Percentiles rank a stretch among this genome's conserved stretches.
phyloP scores from a whole-genome alignment of 495 filamentous ascomycete genomes.

The Hypoxylon perforatum region DNA sequence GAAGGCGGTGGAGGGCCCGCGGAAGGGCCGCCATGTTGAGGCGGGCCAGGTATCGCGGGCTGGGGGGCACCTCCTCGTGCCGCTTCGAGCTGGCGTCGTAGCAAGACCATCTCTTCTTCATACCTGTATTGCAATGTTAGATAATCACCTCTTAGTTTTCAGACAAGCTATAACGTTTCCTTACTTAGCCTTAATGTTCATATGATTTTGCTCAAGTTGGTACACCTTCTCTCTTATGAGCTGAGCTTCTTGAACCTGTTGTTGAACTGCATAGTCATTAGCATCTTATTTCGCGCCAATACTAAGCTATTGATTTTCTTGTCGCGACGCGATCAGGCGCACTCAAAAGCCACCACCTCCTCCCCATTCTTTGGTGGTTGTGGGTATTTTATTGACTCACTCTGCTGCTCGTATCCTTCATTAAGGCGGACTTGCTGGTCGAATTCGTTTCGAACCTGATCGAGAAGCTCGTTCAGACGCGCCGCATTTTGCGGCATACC shows the following conservation, averaged over 20 bases:
- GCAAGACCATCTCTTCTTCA: slow-evolving; percentile 86
- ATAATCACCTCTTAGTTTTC: background rate
- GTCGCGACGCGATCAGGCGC: background rate
- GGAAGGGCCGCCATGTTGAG: slow-evolving; percentile 79
- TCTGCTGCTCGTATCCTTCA: slow-evolving; percentile 87
- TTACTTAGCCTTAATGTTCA: slow-evolving; percentile 89
- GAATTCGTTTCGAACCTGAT: slow-evolving; percentile 90
- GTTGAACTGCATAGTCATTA: slow-evolving; percentile 68
- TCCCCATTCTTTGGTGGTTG: background rate
- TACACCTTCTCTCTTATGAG: slow-evolving; percentile 91
- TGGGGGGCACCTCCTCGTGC: slow-evolving; percentile 73
- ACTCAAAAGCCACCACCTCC: background rate
- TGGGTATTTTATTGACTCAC: slow-evolving; percentile 66
- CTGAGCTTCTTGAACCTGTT: slow-evolving; percentile 92
- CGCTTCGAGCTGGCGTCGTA: slow-evolving; percentile 89
- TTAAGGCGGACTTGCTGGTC: slow-evolving; percentile 79
- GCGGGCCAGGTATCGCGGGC: slow-evolving; percentile 69
- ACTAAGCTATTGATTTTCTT: background rate
- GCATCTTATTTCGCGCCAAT: background rate
- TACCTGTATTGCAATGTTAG: slow-evolving; percentile 70
- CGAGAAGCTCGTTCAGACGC: slow-evolving; percentile 89
- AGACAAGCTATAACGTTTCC: slow-evolving; percentile 36
- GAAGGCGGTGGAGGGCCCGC: slow-evolving; percentile 82
- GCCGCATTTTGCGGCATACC: slow-evolving; percentile 72
- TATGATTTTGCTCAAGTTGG: slow-evolving; percentile 86